phyloP scores from a whole-genome alignment of 148 eudicot species.

The Polygonum maritimum region DNA sequence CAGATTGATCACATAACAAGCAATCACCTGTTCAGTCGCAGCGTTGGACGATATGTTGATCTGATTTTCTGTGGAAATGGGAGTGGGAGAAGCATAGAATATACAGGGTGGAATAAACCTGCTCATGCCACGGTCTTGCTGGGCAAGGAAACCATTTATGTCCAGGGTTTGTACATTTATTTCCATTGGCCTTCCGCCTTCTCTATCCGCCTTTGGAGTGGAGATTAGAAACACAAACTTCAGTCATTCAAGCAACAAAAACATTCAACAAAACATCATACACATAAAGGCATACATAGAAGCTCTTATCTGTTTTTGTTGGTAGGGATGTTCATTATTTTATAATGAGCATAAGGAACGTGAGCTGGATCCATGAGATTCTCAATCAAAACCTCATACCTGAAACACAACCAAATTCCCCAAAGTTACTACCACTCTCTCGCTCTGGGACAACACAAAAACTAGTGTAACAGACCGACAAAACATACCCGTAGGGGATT shows the following conservation, averaged over 20 bases:
- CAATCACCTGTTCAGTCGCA: slow-evolving; percentile 28
- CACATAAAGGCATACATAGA: slow-evolving; percentile 2
- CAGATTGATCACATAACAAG: background rate
- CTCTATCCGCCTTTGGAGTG: slow-evolving; percentile 63
- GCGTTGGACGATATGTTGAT: slow-evolving; percentile 21
- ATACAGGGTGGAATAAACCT: slow-evolving; percentile 63
- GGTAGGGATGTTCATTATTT: slow-evolving; percentile 39
- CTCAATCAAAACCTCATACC: slow-evolving; percentile 77
- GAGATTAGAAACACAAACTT: slow-evolving; percentile 14
- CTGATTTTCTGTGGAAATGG: slow-evolving; percentile 16
- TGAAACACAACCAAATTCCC: slow-evolving; percentile 25
- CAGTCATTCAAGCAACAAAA: slow-evolving; percentile 10
- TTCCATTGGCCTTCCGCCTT: slow-evolving; percentile 80
- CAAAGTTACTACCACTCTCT: background rate
- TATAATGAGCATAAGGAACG: slow-evolving; percentile 85
- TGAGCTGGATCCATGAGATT: slow-evolving; percentile 98
- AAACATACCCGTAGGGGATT: slow-evolving; percentile 58
- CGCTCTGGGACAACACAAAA: background rate
- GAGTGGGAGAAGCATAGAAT: slow-evolving; percentile 29
- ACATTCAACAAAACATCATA: background rate
- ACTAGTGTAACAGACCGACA: background rate
- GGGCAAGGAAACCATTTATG: slow-evolving; percentile 47
- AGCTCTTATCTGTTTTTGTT: slow-evolving; percentile 37
- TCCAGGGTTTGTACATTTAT: slow-evolving; percentile 40
- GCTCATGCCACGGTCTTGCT: slow-evolving; percentile 33